These are phyloP conservation scores for Acacia confusa DNA, from an alignment of 306 rosid species.

Conservation along the genomic window DNA sequence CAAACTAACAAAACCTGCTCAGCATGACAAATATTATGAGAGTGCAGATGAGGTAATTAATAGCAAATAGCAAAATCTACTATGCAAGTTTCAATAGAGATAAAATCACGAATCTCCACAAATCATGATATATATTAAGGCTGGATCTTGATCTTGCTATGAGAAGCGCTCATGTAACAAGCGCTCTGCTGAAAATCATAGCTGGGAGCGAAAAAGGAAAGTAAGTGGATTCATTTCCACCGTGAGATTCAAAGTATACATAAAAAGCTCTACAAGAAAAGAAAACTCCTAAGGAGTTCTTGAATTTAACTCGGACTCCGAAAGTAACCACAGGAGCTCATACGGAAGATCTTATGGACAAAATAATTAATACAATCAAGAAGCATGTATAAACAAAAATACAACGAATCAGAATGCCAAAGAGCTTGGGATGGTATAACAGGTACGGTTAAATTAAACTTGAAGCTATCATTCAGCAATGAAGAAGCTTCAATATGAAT, in stretches of 20 bases:
- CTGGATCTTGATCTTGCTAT: conserved; percentile 21
- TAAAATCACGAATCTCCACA: background rate
- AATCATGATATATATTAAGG: background rate
- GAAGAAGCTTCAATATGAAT: conserved; percentile 7
- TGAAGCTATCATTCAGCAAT: background rate
- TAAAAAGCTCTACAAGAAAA: background rate
- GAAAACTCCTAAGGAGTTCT: conserved; percentile 4
- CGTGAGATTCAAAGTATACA: background rate
- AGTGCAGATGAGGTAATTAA: background rate
- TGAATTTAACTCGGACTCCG: background rate
- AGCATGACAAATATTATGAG: conserved; percentile 25
- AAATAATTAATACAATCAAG: background rate
- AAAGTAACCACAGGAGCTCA: background rate
- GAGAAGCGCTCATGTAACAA: conserved; percentile 4
- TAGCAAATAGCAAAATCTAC: conserved; percentile 13
- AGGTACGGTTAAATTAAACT: background rate
- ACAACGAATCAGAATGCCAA: conserved; percentile 19
- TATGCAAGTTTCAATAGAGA: conserved; percentile 2
- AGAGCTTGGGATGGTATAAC: conserved; percentile 3
- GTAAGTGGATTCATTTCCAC: background rate
- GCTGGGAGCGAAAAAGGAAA: background rate
- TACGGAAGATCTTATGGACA: background rate
- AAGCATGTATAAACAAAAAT: background rate
- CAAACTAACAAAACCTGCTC: conserved; percentile 84
- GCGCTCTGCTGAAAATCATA: background rate